Evolutionary conservation across 306 rosid genomes (phyloP).

Genomic region (Vigna angularis): DNA sequence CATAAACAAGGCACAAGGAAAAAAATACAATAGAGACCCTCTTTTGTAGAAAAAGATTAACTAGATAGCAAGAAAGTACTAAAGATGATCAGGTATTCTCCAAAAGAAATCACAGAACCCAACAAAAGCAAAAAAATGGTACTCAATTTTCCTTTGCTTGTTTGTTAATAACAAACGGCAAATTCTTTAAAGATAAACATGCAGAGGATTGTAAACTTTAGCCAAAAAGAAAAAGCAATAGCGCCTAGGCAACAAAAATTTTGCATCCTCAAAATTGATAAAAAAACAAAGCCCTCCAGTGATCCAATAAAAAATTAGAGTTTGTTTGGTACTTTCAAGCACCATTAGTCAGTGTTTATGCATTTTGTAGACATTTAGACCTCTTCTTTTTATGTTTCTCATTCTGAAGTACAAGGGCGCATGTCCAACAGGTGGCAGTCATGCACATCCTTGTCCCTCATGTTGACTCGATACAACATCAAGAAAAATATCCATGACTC

Average conservation of each 20-base stretch:
- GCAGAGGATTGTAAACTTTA: neutral
- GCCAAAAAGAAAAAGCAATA: neutral
- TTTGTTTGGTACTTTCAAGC: neutral
- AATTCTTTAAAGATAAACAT: slow-evolving; percentile 6
- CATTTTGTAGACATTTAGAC: neutral
- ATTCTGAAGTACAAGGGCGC: neutral
- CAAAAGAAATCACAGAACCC: slow-evolving; percentile 2
- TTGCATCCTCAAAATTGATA: neutral
- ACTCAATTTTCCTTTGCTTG: neutral
- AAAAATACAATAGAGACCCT: too few relatives aligned
- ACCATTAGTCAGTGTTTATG: neutral
- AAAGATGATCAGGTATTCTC: neutral
- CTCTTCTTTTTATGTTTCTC: neutral
- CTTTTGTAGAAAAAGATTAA: slow-evolving; percentile 5
- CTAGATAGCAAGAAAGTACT: slow-evolving; percentile 3
- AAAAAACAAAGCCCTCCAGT: neutral
- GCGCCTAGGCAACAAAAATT: neutral
- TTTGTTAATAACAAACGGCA: neutral
- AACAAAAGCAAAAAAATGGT: slow-evolving; percentile 6
- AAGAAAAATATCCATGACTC: slow-evolving; percentile 23
- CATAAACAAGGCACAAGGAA: slow-evolving; percentile 14
- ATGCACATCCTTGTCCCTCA: neutral
- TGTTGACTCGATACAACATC: slow-evolving; percentile 13
- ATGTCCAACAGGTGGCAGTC: neutral
- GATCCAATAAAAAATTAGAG: neutral